Conservation (phyloP, 257 asterid species). For the Avicennia marina region DNA sequence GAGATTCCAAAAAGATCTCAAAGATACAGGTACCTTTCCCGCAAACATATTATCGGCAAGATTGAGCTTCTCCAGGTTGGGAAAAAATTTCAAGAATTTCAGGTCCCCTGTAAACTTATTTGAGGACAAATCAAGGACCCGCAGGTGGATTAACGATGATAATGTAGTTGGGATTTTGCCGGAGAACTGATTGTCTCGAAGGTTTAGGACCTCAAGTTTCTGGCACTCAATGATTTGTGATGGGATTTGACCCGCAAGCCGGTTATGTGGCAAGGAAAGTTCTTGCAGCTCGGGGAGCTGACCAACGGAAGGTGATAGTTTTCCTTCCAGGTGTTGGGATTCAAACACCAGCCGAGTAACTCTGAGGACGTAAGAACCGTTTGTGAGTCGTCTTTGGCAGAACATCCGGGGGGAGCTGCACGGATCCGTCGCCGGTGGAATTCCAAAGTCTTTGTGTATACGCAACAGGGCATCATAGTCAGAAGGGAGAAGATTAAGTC, state of each 20-base stretch:
- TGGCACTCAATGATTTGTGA: constrained; percentile 27
- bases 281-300: constrained; percentile 42
- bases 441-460: constrained; percentile 28
- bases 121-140: constrained; percentile 36
- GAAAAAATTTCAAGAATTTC: constrained; percentile 37
- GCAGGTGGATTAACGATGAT: constrained; percentile 30
- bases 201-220: constrained; percentile 34
- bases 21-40: constrained; percentile 33
- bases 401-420: constrained; percentile 34
- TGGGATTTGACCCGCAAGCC: constrained; percentile 35
- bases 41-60: constrained; percentile 35
- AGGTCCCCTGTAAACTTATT: constrained; percentile 40
- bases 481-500: constrained; percentile 22
- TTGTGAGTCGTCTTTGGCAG: constrained; percentile 28
- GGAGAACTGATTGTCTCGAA: constrained; percentile 31
- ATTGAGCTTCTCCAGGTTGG: constrained; percentile 41
- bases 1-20: constrained; percentile 38
- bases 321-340: constrained; percentile 28
- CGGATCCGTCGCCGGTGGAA: constrained; percentile 20
- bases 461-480: constrained; percentile 30
- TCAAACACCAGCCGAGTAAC: constrained; percentile 30
- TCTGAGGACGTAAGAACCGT: constrained; percentile 29
- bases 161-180: constrained; percentile 31
- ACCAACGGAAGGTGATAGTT: constrained; percentile 37
- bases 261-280: constrained; percentile 38